Evolutionary conservation across 139 green algal genomes (phyloP).

Genomic region (Gonium pectorale): DNA sequence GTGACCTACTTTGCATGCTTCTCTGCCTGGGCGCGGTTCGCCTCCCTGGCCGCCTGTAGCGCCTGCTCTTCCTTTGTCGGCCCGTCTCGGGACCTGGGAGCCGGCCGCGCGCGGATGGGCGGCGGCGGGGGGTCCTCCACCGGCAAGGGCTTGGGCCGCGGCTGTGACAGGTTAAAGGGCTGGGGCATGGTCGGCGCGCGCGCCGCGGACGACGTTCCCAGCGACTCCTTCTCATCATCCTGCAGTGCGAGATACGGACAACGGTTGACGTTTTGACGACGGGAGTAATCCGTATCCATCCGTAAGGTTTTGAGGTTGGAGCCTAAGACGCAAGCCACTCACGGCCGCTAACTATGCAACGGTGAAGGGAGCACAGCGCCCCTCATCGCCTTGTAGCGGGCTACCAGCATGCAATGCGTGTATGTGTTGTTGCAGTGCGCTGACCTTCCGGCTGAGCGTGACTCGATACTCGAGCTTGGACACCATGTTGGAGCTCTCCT

Average conservation of each 20-base stretch:
- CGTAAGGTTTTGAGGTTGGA: no score
- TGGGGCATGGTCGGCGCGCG: constrained; percentile 51
- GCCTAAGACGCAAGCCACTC: no score
- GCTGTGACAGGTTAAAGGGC: constrained; percentile 79
- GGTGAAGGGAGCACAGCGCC: no score
- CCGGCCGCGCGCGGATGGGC: constrained; percentile 44
- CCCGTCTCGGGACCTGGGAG: constrained; percentile 55
- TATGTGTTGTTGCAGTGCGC: not conserved
- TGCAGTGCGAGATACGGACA: no score
- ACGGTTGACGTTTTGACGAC: no score
- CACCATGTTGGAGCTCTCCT: constrained; percentile 59
- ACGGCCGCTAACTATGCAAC: no score
- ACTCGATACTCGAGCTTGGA: constrained; percentile 57
- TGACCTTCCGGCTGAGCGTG: constrained; percentile 37
- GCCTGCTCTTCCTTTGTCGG: constrained; percentile 76
- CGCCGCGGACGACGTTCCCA: constrained; percentile 7
- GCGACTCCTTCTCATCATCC: constrained; percentile 36
- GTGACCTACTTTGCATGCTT: constrained; percentile 32
- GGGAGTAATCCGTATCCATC: no score
- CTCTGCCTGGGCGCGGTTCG: constrained; percentile 49
- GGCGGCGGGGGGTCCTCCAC: constrained; percentile 61
- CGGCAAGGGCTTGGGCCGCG: constrained; percentile 71
- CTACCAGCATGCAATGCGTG: no score
- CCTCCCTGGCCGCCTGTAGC: constrained; percentile 63
- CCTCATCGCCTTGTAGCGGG: no score